Base-by-base conservation (phyloP, 2,329 filamentous ascomycete species). In the Cylindrodendrum hubeiense region DNA sequence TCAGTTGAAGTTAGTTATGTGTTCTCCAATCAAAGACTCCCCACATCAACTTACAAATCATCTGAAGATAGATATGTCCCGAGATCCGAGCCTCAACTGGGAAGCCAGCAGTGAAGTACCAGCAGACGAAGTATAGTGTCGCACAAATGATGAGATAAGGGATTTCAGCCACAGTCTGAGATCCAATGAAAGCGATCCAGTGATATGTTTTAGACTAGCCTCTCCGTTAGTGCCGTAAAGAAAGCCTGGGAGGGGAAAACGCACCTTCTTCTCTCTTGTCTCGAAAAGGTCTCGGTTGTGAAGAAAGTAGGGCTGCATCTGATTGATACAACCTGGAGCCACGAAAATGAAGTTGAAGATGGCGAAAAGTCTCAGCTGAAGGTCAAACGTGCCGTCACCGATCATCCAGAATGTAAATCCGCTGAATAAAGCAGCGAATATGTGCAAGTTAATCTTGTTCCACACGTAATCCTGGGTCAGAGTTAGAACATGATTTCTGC, bases 321-420 rank as follows among this genome's bases (percentile, higher is more conserved):
- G 69, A 28, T 67, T 68, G 47, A 71, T 70, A 26, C 63, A 66
- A 1, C 83, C 83, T 0, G 83, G 83, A 0, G 84, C 83, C 8
- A 86, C 83, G 70, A 86, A 85, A 39, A 86, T 83, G 67, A 86
- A 86, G 61, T 85, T 85, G 76, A 86, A 86, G 33, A 86, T 78
- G 4, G 83, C 80, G 67, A 86, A 85, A 1, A 86, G 77, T 9
- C 82, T 77, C 2, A 71, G 62, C 43, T 76, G 84, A 7, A 86
- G 66, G 26, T 80, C 80, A 22, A 77, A 80, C 0, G 81, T 77
- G 0, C 77, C 77, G 41, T 82, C 64, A 0, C 80, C 82, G 47
- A 85, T 80, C 69, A 80, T 82, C 82, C 82, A 85, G 68, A 85
- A 85, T 0, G 82, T 82, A 66, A 85, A 85, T 0, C 83, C 84